Percentiles rank a stretch among this genome's conserved stretches.
Conservation (phyloP, 768 basidiomycete genomes). For the Cyclocybe cylindracea region DNA sequence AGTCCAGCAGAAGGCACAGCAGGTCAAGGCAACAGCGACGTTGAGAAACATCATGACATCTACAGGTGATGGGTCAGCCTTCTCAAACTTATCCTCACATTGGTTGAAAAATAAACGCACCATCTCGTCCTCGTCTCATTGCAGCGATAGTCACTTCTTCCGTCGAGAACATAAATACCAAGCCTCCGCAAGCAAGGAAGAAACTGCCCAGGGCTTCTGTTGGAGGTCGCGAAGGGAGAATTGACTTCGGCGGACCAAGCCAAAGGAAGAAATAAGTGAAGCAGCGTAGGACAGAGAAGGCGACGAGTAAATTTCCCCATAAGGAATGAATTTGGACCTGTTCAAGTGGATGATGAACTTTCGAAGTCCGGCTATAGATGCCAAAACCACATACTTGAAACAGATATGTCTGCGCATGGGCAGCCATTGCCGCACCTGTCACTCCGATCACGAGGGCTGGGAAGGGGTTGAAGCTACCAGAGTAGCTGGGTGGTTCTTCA, state of each 20-base stretch:
- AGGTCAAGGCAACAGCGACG: conserved; percentile 82
- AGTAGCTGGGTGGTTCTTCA: conserved; percentile 72
- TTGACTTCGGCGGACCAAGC: conserved; percentile 79
- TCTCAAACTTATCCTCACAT: no score
- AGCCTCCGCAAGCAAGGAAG: conserved; percentile 84
- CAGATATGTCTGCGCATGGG: conserved; percentile 87
- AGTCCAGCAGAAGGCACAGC: conserved; percentile 85
- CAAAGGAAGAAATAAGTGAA: conserved; percentile 95
- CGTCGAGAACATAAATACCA: conserved; percentile 87
- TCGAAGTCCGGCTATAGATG: not conserved
- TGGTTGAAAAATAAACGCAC: conserved; percentile 35
- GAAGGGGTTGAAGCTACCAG: conserved; percentile 86
- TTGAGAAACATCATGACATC: conserved; percentile 92
- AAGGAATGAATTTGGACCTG: conserved; percentile 87
- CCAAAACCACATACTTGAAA: conserved; percentile 61
- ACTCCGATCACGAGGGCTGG: conserved; percentile 93
- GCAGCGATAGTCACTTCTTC: conserved; percentile 90
- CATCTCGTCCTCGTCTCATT: conserved; percentile 88
- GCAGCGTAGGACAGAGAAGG: conserved; percentile 76
- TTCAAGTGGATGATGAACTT: conserved; percentile 2
- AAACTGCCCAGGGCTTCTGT: conserved; percentile 90
- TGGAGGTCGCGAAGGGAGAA: conserved; percentile 90
- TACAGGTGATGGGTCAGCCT: conserved; percentile 23
- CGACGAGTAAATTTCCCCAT: conserved; percentile 88
- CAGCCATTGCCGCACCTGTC: conserved; percentile 91